Percentiles rank a stretch among this genome's conserved stretches.
Evolutionary conservation across 306 rosid species (phyloP).

Genomic region (Amphicarpaea edgeworthii): DNA sequence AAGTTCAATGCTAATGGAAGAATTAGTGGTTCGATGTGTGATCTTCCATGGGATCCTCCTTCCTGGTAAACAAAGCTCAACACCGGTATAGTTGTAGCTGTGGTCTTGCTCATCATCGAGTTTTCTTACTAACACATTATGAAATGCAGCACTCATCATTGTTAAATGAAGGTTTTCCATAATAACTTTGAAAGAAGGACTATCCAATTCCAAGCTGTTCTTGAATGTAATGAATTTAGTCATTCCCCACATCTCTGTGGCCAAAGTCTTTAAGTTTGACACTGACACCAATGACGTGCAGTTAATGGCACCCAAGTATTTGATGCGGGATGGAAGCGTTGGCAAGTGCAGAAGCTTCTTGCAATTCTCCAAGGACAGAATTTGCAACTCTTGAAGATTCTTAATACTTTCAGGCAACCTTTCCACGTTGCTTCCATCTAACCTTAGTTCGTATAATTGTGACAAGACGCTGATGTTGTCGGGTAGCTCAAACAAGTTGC

Average conservation of each 20-base stretch:
- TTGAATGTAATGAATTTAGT: not conserved
- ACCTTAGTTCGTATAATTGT: not conserved
- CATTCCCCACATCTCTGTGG: not conserved
- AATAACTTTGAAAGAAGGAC: not conserved
- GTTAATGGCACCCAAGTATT: slow-evolving; percentile 23
- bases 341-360: slow-evolving; percentile 33
- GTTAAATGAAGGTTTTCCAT: not conserved
- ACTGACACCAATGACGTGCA: slow-evolving; percentile 41
- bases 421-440: slow-evolving; percentile 37
- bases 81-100: slow-evolving; percentile 14
- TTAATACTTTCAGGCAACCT: slow-evolving; percentile 37
- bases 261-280: not conserved
- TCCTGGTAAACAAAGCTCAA: slow-evolving; percentile 34
- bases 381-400: not conserved
- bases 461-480: slow-evolving; percentile 27
- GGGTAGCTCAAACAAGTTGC: slow-evolving; percentile 36
- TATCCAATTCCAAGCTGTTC: not conserved
- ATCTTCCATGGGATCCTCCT: not conserved
- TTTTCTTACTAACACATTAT: slow-evolving; percentile 2
- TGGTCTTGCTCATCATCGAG: too few species aligned
- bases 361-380: not conserved
- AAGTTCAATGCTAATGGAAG: slow-evolving; percentile 6
- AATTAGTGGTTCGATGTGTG: not conserved
- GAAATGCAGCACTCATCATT: slow-evolving; percentile 4
- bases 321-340: slow-evolving; percentile 41